These are phyloP conservation scores for Kluyveromyces dobzhanskii DNA, from an alignment of 805 yeast genomes.

Conservation along the genomic window DNA sequence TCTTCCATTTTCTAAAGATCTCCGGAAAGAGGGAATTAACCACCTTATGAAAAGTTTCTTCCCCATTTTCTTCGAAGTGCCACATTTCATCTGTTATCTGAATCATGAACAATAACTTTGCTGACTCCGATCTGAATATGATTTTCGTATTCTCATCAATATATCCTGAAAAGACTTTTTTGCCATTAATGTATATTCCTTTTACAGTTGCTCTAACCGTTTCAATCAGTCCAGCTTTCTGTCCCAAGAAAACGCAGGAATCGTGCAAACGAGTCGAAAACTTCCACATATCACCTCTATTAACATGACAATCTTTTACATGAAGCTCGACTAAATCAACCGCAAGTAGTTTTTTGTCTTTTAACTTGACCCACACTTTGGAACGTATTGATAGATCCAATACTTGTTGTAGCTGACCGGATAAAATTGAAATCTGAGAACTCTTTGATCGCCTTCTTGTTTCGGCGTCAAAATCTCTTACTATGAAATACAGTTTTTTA, in stretches of 20 bases:
- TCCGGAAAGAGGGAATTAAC: conserved; percentile 89
- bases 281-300: conserved; percentile 92
- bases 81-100: conserved; percentile 96
- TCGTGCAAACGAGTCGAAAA: conserved; percentile 54
- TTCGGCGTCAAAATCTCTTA: conserved; percentile 30
- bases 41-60: conserved; percentile 83
- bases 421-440: conserved; percentile 45
- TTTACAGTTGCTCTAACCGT: conserved; percentile 57
- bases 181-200: conserved; percentile 56
- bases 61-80: conserved; percentile 96
- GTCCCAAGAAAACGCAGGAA: conserved; percentile 58
- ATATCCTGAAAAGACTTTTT: conserved; percentile 64
- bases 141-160: conserved; percentile 67
- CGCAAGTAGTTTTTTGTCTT: conserved; percentile 41
- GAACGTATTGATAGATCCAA: conserved; percentile 63
- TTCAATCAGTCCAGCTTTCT: conserved; percentile 53
- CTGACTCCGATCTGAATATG: conserved; percentile 86
- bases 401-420: conserved; percentile 50
- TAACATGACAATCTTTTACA: conserved; percentile 68
- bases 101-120: conserved; percentile 70
- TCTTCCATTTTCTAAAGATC: conserved; percentile 81
- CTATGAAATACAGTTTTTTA: conserved; percentile 38
- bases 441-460: conserved; percentile 24
- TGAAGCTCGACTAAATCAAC: conserved; percentile 79
- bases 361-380: conserved; percentile 48